Percentiles rank a stretch among this genome's conserved stretches.
Evolutionary conservation across 805 yeast species (phyloP).

Genomic region (Wickerhamomyces sydowiorum): DNA sequence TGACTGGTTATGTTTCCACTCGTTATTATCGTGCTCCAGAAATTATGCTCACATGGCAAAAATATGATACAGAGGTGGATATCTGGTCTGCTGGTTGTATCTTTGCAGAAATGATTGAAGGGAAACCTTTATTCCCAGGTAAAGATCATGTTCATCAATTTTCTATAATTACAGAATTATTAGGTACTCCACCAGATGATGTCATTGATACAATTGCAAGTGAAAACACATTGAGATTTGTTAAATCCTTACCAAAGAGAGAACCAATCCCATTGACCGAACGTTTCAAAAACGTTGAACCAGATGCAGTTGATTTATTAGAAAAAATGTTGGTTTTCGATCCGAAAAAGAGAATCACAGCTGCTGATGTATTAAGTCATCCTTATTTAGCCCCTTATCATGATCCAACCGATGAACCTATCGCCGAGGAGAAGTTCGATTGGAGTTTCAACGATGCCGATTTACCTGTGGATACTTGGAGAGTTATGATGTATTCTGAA

Average conservation of each 20-base stretch:
- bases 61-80: slow-evolving; percentile 93
- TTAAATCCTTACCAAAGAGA: slow-evolving; percentile 86
- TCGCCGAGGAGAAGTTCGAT: slow-evolving; percentile 86
- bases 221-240: slow-evolving; percentile 91
- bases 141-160: slow-evolving; percentile 98
- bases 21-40: slow-evolving; percentile 97
- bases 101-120: slow-evolving; percentile 96
- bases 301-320: slow-evolving; percentile 82
- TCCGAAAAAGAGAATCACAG: slow-evolving; percentile 90
- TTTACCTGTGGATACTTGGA: slow-evolving; percentile 96
- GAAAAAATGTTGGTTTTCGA: slow-evolving; percentile 92
- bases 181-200: slow-evolving; percentile 95
- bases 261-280: slow-evolving; percentile 87
- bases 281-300: slow-evolving; percentile 73
- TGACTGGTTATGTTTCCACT: slow-evolving; percentile 97
- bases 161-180: slow-evolving; percentile 89
- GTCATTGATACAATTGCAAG: slow-evolving; percentile 95
- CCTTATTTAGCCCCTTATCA: slow-evolving; percentile 93
- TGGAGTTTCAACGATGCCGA: slow-evolving; percentile 99
- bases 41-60: slow-evolving; percentile 98
- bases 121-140: slow-evolving; percentile 95
- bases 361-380: slow-evolving; percentile 84
- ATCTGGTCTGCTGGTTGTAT: slow-evolving; percentile 98
- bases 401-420: slow-evolving; percentile 96
- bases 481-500: slow-evolving; percentile 98